These are phyloP conservation scores for Zoysia matrella DNA, from an alignment of 202 grass and related monocot genomes.

Conservation along the genomic window DNA sequence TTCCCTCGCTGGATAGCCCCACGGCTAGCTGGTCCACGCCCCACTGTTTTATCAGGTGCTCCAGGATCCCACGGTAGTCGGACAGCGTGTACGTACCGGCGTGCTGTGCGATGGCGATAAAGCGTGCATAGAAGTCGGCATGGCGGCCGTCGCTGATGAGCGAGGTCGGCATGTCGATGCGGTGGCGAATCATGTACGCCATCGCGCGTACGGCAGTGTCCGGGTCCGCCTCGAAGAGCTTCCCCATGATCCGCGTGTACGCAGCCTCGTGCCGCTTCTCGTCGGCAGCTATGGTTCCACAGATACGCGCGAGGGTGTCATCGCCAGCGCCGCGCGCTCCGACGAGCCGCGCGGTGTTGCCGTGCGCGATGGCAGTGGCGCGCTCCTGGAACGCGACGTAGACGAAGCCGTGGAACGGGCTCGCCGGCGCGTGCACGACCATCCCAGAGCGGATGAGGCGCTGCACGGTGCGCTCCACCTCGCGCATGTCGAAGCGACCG, in stretches of 20 bases:
- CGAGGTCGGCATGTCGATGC: slow-evolving; percentile 53
- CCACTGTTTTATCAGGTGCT: no score
- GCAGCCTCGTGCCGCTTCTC: slow-evolving; percentile 74
- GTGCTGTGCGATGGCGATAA: slow-evolving; percentile 45
- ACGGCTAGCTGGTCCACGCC: slow-evolving; percentile 27
- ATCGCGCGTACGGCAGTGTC: no score
- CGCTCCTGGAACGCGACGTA: no score
- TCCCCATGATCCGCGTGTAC: slow-evolving; percentile 43
- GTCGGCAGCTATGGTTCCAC: slow-evolving; percentile 51
- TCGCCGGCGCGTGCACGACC: slow-evolving; percentile 41
- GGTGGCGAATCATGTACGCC: slow-evolving; percentile 55
- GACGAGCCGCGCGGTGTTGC: slow-evolving; percentile 55
- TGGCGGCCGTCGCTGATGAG: slow-evolving; percentile 51
- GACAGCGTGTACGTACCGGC: slow-evolving; percentile 53
- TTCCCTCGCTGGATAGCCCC: slow-evolving; percentile 45
- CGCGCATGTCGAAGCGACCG: slow-evolving; percentile 36
- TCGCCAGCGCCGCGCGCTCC: slow-evolving; percentile 45
- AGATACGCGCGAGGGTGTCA: slow-evolving; percentile 28
- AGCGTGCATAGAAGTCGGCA: slow-evolving; percentile 48
- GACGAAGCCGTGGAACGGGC: slow-evolving; percentile 58
- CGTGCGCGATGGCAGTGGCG: no score
- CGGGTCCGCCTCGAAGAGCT: slow-evolving; percentile 54
- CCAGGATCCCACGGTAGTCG: slow-evolving; percentile 63
- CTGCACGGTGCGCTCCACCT: slow-evolving; percentile 44
- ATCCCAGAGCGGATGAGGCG: slow-evolving; percentile 31